Evolutionary conservation across 495 filamentous ascomycete genomes (phyloP), one percentile per base, ranked within the genome.

Genomic region (Annulohypoxylon bovei): DNA sequence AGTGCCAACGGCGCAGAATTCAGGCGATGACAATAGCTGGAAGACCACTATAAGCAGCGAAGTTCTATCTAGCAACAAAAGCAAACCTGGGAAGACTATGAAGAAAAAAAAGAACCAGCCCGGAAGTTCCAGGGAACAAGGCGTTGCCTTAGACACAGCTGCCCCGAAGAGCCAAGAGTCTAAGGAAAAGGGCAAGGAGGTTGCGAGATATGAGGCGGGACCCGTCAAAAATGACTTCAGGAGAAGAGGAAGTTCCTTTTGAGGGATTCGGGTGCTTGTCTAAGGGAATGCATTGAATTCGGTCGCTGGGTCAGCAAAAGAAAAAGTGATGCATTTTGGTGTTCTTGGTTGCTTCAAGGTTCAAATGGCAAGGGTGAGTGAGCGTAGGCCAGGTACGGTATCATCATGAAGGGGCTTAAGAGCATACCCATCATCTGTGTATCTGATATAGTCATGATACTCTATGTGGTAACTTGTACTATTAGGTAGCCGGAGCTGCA

Each of bases 1-100:
- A 14, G 76, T 68, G 23, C 77, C 82, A 0, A 80, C 77, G 22
- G 80, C 81, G 33, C 82, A 82, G 47, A 83, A 77, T 30, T 79
- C 81, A 5, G 80, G 75, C 8, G 80, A 80, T 11, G 83, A 81
- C 6, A 63, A 50, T 6, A 75, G 75, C 12, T 67, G 65, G n/a
- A 68, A 52, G 16, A 70, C 70, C 7, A 68, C 37, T 44, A 59
- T 66, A 3, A 70, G 71, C n/a, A 58, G 67, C 23, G 57, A 60
- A 16, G 56, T 74, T 44, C 46, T 68, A 9, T 44, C 69, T 2
- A 75, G 75, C 30, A 30, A 57, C 1, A 75, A 52, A 33, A 75
- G 25, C 39, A 62, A n/a, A 28, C 7, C n/a, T 16, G 57, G 22
- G 22, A 58, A 40, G 18, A 66, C 49, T 23, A 25, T 39, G 1